Evolutionary conservation across 225 moss, liverwort and hornwort genomes (phyloP), one percentile per base, ranked within the genome.

Genomic region (Marchantia polymorpha): DNA sequence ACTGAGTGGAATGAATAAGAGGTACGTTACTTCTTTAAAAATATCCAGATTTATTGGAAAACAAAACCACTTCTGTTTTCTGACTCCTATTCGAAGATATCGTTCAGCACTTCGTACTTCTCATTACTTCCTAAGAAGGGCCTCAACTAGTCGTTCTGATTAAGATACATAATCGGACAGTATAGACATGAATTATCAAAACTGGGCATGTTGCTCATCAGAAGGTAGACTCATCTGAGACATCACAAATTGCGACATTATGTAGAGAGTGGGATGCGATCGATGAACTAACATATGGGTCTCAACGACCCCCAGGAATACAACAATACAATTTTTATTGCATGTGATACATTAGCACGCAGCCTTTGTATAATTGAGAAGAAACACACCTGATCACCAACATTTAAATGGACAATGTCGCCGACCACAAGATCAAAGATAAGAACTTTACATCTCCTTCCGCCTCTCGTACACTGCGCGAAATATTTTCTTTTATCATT

Each of bases 401-500:
- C 92, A 73, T 92, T 93, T 69, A 96, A 83, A 81, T 93, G 94
- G 80, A 96, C 95, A 77, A 96, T 87, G 82, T 96, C 95, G 11
- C 95, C 95, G 47, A 96, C 95, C 59, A 96, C 83, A 80, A 96
- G 70, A 51, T 96, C 92, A 90, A 92, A 96, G 79, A 96, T 96
- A 47, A 91, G 91, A 77, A 96, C 87, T 85, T 91, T 93, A 77
- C 80, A 76, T 81, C 92, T 90, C 83, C 93, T 89, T 55, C 88
- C 89, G 46, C 83, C 84, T 86, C 95, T 88, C 30, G 92, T 90
- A 52, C 90, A 93, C 93, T 95, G 77, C 79, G 39, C 67, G 66
- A 15, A 65, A 80, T 16, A 74, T 31, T 51, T 12, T 19, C 27
- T 31, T 30, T 14, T 29, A 31, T 19, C 74, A 75, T 17, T 55